Evolutionary conservation across 1,284 basidiomycete genomes (phyloP).

Genomic region (Apiotrichum montevideense): DNA sequence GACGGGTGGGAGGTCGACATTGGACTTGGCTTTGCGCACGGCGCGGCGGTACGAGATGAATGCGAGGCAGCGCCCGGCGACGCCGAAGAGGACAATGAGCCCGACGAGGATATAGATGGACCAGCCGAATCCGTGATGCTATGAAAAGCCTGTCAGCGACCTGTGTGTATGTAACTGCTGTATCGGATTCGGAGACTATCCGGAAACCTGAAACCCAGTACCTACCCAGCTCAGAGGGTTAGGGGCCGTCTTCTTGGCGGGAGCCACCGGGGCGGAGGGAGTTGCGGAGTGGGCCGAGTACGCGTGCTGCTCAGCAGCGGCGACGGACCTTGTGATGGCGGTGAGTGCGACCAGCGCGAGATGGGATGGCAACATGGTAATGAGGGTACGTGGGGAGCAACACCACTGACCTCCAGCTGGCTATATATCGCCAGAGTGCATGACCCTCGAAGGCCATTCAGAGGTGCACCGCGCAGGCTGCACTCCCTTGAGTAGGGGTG

Average conservation of each 20-base stretch:
- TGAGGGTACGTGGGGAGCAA: neutral
- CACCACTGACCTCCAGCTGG: neutral
- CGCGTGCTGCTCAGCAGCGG: too few relatives aligned
- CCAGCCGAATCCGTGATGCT: conserved; percentile 28
- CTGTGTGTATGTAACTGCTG: too few relatives aligned
- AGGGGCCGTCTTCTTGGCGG: neutral
- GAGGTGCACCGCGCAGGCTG: too few relatives aligned
- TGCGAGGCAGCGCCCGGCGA: conserved; percentile 9
- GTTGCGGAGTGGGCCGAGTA: neutral
- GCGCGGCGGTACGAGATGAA: neutral
- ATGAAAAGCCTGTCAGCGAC: neutral
- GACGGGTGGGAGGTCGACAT: neutral
- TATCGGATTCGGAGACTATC: too few relatives aligned
- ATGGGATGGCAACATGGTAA: neutral
- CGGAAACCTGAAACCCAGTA: neutral
- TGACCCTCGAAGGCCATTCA: too few relatives aligned
- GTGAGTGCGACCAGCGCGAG: neutral
- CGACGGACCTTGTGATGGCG: neutral
- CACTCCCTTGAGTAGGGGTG: too few relatives aligned
- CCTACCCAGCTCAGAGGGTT: conserved; percentile 1
- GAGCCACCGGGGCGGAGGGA: too few relatives aligned
- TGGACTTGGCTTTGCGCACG: neutral
- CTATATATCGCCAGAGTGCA: neutral
- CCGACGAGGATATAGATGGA: conserved; percentile 23
- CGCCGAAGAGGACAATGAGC: conserved; percentile 15